Evolutionary conservation across 352 stramenopile species (phyloP), one percentile per base, ranked within the genome.

Genomic region (Phytophthora chlamydospora): DNA sequence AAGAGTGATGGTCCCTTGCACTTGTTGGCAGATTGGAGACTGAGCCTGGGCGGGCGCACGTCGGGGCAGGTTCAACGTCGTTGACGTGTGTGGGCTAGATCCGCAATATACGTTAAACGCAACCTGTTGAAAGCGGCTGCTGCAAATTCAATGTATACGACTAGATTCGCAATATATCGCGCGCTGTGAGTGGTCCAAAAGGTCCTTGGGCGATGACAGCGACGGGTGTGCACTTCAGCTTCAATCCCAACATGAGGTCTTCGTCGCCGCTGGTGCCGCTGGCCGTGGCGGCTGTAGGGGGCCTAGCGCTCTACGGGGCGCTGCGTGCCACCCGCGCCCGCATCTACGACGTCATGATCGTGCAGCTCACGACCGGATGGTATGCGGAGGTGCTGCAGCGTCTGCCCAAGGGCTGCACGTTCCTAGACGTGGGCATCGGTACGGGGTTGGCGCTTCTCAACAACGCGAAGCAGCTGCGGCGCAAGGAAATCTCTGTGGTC

Each of bases 341-440:
- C 12, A 77, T 98, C 29, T 98, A 98, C 69, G 90, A 98, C 67
- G 63, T 72, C 16, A 57, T 96, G 14, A 97, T 98, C 58, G 76
- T 96, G 33, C 65, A 78, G 8, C 80, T 98, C 57, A 97, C 92
- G 17, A 89, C 83, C 3, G 83, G 78, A n/a, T 97, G 90, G 92
- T 98, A 98, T 68, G 60, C 66, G 40, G 72, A 85, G 29, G 92
- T 98, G 38, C 71, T 97, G 21, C 47, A 71, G 35, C 76, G 75
- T 6, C 53, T 97, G 34, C 53, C 75, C 8, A 49, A 72, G 10
- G 65, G 75, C 32, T 84, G 78, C 57, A 78, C 73, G 19, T 32
- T 97, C 24, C 66, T 98, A 46, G 92, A 98, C 66, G 86, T 98
- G 32, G 91, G 92, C 44, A 91, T 98, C 44, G 92, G 90, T 55